Base-by-base conservation (phyloP, 129 eudicot genomes). In the Centrapalus pauciflorus region DNA sequence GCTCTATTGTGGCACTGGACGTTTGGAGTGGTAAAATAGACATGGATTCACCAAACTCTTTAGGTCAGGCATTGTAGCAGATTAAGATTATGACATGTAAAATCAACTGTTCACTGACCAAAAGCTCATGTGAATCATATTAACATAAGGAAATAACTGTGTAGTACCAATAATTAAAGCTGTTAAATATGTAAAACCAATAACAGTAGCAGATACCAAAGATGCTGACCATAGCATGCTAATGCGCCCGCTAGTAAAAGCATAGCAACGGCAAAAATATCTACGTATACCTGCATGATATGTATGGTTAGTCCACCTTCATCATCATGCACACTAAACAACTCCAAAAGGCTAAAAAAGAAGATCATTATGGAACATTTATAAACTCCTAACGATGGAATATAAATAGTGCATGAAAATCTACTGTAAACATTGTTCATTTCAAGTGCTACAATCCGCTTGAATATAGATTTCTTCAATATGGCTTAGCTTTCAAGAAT, bases 201-300 rank as follows among this genome's bases (percentile, higher is more conserved):
- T 14, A 57, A 66, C 25, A 66, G 56, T 35, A 66, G 60, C 61
- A 75, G 68, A 61, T 66, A 68, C 62, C 57, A 51, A 48, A 75
- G 74, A 41, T 63, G 66, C 90, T 87, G 68, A 91, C 97, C 97
- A 45, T 91, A 91, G 78, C 86, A 79, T 57, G 96, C 94, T 79
- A 87, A 79, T 59, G 96, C 96, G 63, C 82, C 88, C 73, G 96
- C 96, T 33, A 91, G 71, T 43, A 85, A 66, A 70, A 90, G 85
- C 69, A 80, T 76, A 55, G 77, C 80, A 59, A 85, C 37, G 24
- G 96, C 81, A 64, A 87, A 82, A 33, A 80, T 37, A 82, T 91
- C 94, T 59, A 84, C 90, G 77, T 91, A 91, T 56, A 87, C 94
- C 97, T 91, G 96, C 88, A 84, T 45, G 38, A 56, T 72, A 24